These are phyloP conservation scores for Cladophialophora psammophila DNA, from an alignment of 2,329 filamentous ascomycete species.

Conservation along the genomic window DNA sequence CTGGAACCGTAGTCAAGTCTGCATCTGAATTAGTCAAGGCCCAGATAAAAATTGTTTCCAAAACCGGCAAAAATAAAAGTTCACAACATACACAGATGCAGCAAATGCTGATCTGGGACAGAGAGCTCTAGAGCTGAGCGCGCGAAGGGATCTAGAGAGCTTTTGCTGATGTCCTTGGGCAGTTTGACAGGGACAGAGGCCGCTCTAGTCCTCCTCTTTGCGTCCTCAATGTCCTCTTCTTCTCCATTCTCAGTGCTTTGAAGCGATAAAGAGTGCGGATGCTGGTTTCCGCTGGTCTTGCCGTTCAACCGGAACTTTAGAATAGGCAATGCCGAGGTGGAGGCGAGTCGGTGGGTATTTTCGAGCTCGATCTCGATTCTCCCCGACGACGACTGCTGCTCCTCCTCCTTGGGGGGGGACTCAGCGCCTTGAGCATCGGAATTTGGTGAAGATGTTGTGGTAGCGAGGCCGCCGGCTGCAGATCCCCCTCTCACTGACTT, in stretches of 20 bases:
- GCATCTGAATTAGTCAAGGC: neutral
- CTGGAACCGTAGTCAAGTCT: constrained; percentile 22
- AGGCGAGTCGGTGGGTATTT: neutral
- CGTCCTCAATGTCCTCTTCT: neutral
- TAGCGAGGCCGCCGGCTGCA: neutral
- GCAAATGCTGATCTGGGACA: constrained; percentile 23
- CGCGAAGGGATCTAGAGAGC: constrained; percentile 24
- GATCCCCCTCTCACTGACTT: neutral
- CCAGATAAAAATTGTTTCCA: neutral
- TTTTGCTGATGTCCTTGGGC: constrained; percentile 20
- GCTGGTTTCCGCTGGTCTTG: neutral
- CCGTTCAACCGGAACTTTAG: constrained; percentile 8
- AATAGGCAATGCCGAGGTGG: neutral
- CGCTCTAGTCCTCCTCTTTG: constrained; percentile 2
- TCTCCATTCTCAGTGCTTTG: neutral
- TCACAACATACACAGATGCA: constrained; percentile 17
- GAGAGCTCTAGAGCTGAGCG: constrained; percentile 16
- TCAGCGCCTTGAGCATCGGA: neutral
- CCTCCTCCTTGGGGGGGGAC: neutral
- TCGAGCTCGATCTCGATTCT: neutral
- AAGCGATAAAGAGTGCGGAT: neutral
- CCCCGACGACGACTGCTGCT: too few species aligned
- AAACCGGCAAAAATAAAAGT: neutral
- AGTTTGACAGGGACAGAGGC: neutral
- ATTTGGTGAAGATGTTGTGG: neutral